Evolutionary conservation across 345 rosid species (phyloP).

Genomic region (Raphanus sativus): DNA sequence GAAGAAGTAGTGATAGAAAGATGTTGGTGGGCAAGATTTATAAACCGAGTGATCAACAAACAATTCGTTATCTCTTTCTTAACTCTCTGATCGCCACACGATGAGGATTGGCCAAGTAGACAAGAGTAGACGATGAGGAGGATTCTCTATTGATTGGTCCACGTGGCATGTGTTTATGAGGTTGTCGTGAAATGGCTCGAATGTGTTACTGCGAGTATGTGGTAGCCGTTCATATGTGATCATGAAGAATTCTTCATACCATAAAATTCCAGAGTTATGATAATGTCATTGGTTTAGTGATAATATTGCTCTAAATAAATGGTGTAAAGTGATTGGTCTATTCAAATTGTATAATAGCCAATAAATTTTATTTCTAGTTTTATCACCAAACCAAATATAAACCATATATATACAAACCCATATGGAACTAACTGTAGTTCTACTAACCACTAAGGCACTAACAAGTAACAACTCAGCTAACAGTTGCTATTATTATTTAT

Average conservation of each 20-base stretch:
- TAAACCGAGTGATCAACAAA: conserved; percentile 31
- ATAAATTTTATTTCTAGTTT: neutral
- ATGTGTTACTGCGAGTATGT: conserved; percentile 30
- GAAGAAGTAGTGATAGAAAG: conserved; percentile 20
- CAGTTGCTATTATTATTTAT: too few relatives aligned
- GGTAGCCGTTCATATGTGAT: conserved; percentile 37
- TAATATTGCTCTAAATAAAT: conserved; percentile 6
- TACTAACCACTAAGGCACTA: too few relatives aligned
- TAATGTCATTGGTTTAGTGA: conserved; percentile 11
- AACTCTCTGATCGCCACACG: conserved; percentile 37
- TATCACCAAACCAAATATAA: neutral
- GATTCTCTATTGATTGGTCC: conserved; percentile 28
- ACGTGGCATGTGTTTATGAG: conserved; percentile 31
- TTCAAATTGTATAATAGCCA: neutral
- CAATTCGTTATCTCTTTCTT: conserved; percentile 42
- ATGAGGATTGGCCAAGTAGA: conserved; percentile 33
- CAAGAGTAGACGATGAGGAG: conserved; percentile 31
- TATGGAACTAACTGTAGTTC: too few relatives aligned
- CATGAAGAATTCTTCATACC: conserved; percentile 29
- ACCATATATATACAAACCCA: neutral
- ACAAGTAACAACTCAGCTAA: neutral
- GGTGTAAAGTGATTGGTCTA: conserved; percentile 15
- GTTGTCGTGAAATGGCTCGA: conserved; percentile 21
- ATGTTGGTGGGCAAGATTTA: conserved; percentile 32
- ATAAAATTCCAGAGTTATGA: conserved; percentile 23